Conservation (phyloP, 345 rosid genomes). For the Lepidium aucheri region DNA sequence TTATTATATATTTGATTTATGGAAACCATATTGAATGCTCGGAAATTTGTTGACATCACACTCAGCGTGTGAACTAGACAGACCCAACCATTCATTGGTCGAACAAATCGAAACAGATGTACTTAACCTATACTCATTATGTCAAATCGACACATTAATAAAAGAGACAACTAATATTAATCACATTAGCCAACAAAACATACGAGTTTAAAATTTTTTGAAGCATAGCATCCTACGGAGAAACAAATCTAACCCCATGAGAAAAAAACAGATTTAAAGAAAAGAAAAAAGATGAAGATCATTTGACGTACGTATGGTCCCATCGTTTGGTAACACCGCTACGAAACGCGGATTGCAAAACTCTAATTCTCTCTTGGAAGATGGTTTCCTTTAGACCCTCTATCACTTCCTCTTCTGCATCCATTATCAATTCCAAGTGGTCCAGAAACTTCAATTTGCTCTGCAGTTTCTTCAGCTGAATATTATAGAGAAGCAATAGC, state of each 20-base stretch:
- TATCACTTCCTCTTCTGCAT: constrained; percentile 50
- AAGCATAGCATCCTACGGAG: background rate
- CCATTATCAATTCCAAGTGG: constrained; percentile 68
- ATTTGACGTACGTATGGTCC: constrained; percentile 41
- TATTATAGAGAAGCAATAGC: background rate
- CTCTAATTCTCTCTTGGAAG: constrained; percentile 36
- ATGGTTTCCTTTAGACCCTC: constrained; percentile 42
- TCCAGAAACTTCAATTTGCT: constrained; percentile 59
- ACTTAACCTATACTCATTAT: background rate
- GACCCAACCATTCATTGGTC: background rate
- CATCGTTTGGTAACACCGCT: constrained; percentile 49
- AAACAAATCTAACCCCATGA: background rate
- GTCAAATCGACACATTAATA: background rate
- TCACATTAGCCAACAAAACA: background rate
- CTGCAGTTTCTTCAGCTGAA: constrained; percentile 67
- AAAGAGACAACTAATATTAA: background rate
- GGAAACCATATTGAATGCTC: background rate
- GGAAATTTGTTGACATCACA: background rate
- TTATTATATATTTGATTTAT: background rate
- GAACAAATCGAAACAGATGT: background rate
- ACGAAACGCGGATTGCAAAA: constrained; percentile 37
- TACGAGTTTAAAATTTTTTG: background rate
- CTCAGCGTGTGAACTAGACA: background rate
- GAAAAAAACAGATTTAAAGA: background rate
- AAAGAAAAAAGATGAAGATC: background rate